Conservation (phyloP, 2,329 filamentous ascomycete genomes). For the Cordyceps javanica region DNA sequence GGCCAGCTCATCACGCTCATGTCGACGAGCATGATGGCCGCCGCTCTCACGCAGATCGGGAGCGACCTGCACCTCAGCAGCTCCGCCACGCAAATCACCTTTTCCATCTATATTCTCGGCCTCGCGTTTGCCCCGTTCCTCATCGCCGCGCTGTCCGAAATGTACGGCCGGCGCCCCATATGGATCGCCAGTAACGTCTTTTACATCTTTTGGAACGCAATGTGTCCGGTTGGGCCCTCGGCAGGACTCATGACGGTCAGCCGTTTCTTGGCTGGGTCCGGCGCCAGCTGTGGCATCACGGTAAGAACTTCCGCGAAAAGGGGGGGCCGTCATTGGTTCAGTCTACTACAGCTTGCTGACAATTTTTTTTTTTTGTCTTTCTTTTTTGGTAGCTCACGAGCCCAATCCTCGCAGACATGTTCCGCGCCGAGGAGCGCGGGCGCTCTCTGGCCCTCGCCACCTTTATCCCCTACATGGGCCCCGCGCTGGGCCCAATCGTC, state of each 20-base stretch:
- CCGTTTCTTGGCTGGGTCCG: constrained; percentile 20
- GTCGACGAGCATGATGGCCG: constrained; percentile 30
- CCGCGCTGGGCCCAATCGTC: constrained; percentile 60
- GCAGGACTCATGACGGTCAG: constrained; percentile 26
- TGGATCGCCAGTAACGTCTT: constrained; percentile 28
- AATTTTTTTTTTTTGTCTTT: no score
- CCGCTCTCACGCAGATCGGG: constrained; percentile 27
- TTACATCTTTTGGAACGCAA: constrained; percentile 31
- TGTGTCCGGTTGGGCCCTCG: constrained; percentile 26
- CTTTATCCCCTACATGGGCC: constrained; percentile 42
- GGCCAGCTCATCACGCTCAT: constrained; percentile 30
- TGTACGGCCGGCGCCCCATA: constrained; percentile 27
- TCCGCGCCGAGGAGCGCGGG: constrained; percentile 27
- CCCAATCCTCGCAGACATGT: constrained; percentile 32
- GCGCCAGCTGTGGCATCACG: constrained; percentile 24
- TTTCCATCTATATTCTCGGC: constrained; percentile 31
- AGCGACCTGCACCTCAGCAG: constrained; percentile 23
- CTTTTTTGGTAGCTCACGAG: constrained; percentile 22
- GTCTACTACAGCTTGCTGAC: background rate
- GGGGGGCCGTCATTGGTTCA: background rate
- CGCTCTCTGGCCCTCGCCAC: constrained; percentile 29
- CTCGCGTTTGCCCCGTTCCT: constrained; percentile 28
- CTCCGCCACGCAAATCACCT: constrained; percentile 22
- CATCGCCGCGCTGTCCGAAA: constrained; percentile 28
- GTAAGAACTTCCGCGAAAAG: no score